These are phyloP conservation scores for Phaffia tasmanica DNA, from an alignment of 768 basidiomycete genomes.

Conservation along the genomic window DNA sequence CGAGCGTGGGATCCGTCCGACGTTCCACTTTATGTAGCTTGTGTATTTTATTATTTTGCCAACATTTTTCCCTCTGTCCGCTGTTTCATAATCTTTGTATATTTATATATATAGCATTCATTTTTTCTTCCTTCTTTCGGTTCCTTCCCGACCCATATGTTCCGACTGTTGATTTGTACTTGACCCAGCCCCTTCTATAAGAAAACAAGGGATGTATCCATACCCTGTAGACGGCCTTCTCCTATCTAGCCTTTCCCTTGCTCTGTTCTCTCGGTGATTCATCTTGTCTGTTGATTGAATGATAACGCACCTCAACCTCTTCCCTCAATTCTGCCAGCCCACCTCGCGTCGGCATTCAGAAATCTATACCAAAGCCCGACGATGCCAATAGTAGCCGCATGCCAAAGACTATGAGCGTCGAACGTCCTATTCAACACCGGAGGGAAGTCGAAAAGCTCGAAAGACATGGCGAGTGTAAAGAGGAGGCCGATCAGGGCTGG, in stretches of 20 bases:
- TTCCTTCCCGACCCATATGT: too few species aligned
- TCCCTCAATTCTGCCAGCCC: constrained; percentile 1
- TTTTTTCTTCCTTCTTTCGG: too few species aligned
- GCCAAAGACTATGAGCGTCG: constrained; percentile 92
- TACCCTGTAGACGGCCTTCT: too few species aligned
- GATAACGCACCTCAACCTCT: neutral
- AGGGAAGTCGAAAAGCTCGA: constrained; percentile 88
- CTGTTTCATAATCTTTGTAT: too few species aligned
- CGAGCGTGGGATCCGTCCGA: constrained; percentile 2
- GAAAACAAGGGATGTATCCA: too few species aligned
- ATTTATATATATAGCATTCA: too few species aligned
- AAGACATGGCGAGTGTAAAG: constrained; percentile 59
- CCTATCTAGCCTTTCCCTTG: too few species aligned
- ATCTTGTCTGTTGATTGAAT: too few species aligned
- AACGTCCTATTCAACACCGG: constrained; percentile 45
- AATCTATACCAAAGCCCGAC: constrained; percentile 77
- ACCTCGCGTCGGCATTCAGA: constrained; percentile 53
- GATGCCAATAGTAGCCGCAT: constrained; percentile 69
- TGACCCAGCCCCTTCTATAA: too few species aligned
- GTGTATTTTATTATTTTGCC: neutral
- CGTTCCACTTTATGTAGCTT: constrained; percentile 12
- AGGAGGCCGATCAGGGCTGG: constrained; percentile 46
- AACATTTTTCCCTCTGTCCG: too few species aligned
- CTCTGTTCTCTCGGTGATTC: too few species aligned
- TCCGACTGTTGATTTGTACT: too few species aligned